A percentile compares a stretch with the other conserved stretches of the same genome.
Evolutionary conservation across 2,329 filamentous ascomycete species (phyloP).

Genomic region (Pseudogymnoascus sp.): DNA sequence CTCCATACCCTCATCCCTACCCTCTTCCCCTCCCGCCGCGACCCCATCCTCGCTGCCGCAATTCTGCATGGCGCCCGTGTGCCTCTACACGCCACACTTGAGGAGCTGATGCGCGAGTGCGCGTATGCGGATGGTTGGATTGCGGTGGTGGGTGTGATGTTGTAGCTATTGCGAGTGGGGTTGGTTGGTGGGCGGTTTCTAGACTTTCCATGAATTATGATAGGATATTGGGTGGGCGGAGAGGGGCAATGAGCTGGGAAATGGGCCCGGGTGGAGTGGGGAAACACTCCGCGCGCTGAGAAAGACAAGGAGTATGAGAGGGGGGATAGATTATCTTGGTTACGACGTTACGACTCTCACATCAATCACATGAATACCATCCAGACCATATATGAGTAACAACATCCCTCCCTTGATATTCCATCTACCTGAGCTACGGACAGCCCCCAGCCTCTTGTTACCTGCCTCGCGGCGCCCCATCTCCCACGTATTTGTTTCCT

Average conservation of each 20-base stretch:
- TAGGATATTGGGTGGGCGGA: too few relatives aligned
- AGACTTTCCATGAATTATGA: too few relatives aligned
- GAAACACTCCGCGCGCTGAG: background rate
- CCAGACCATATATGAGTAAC: background rate
- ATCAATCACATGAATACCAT: background rate
- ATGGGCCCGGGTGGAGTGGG: background rate
- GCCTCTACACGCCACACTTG: slow-evolving; percentile 70
- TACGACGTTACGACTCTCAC: background rate
- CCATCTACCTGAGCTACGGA: background rate
- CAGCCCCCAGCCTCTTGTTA: background rate
- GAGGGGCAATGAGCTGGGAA: background rate
- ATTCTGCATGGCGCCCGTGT: slow-evolving; percentile 79
- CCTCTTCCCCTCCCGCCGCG: slow-evolving; percentile 79
- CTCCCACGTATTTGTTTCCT: background rate
- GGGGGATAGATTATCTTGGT: background rate
- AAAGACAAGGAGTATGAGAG: background rate
- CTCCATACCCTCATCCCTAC: slow-evolving; percentile 68
- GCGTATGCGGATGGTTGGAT: slow-evolving; percentile 92
- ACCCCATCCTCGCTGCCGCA: slow-evolving; percentile 74
- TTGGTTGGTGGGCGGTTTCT: background rate
- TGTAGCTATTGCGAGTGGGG: slow-evolving; percentile 27
- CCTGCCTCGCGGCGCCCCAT: background rate
- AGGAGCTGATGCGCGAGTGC: slow-evolving; percentile 73
- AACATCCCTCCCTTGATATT: background rate
- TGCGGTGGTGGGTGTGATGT: slow-evolving; percentile 70